Evolutionary conservation across 2,329 filamentous ascomycete species (phyloP), one percentile per base, ranked within the genome.

Genomic region (Neurospora sp.): DNA sequence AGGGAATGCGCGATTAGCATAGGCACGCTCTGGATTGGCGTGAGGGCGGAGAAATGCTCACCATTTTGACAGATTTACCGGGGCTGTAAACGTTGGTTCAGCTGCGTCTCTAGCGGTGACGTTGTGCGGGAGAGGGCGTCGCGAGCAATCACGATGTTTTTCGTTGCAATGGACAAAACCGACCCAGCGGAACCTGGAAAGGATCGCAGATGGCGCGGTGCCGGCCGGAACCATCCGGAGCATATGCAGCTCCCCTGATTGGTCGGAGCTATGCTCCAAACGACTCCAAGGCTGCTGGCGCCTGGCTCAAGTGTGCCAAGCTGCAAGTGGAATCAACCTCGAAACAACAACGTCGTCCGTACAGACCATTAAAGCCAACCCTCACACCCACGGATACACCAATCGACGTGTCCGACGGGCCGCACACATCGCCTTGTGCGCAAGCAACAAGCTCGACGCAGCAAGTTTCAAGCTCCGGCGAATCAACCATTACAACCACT

Each of bases 31-130:
- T 1, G 68, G 37, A 28, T 66, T 40, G 43, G 38, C 52, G 69
- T 74, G 68, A 67, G 68, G n/a, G 23, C 43, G 40, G 23, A 57
- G 69, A 52, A 66, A 73, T 71, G 80, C 85, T 81, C 83, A 91
- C 86, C 89, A 91, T 91, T 82, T 80, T 86, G 82, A 73, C 66
- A 66, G 68, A 28, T 65, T 67, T 67, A 66, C 68, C 38, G 67
- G 68, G 65, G 70, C 69, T 73, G 19, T 52, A 52, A 73, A 72
- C 72, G 72, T 69, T 66, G 67, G 68, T 68, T 72, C 17, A 23
- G 67, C 52, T 70, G 69, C 67, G 69, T 70, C 67, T 62, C 69
- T 69, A 33, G 10, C 52, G 52, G 52, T 70, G 70, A 70, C 71
- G 72, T 72, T 52, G 72, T 71, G 70, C 52, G 69, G 68, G 68